phyloP scores from a whole-genome alignment of 345 rosid genomes.

The Moricandia arvensis region DNA sequence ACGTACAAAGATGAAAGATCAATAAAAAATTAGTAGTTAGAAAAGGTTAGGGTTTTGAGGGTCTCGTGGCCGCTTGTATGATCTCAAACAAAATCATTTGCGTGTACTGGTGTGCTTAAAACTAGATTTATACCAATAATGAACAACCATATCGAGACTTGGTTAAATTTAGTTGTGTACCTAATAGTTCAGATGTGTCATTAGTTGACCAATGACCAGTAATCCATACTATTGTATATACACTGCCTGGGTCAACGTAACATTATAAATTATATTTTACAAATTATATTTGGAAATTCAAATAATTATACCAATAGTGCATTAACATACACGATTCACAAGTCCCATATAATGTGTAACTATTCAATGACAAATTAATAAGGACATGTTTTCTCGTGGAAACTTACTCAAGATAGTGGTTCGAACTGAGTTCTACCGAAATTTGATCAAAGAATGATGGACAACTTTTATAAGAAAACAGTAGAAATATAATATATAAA shows the following conservation, averaged over 20 bases:
- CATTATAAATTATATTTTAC: background rate
- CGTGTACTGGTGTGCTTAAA: conserved; percentile 30
- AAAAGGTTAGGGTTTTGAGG: conserved; percentile 26
- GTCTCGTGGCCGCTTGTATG: conserved; percentile 25
- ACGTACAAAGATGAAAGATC: conserved; percentile 13
- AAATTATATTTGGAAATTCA: background rate
- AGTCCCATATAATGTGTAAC: background rate
- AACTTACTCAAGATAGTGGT: background rate
- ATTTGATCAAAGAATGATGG: background rate
- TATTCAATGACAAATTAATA: background rate
- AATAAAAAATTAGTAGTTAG: background rate
- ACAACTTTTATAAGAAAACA: background rate
- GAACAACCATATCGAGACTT: conserved; percentile 30
- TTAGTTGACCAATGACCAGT: background rate
- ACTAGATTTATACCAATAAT: conserved; percentile 33
- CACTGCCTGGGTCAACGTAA: background rate
- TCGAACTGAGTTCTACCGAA: background rate
- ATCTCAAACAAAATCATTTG: conserved; percentile 26
- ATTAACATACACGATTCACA: background rate
- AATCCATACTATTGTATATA: background rate
- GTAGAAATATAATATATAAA: background rate
- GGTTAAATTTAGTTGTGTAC: background rate
- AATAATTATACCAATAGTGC: background rate
- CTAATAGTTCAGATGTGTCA: background rate
- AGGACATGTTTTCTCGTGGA: background rate